Conservation (phyloP, 495 filamentous ascomycete species). For the Annulohypoxylon maeteangense region DNA sequence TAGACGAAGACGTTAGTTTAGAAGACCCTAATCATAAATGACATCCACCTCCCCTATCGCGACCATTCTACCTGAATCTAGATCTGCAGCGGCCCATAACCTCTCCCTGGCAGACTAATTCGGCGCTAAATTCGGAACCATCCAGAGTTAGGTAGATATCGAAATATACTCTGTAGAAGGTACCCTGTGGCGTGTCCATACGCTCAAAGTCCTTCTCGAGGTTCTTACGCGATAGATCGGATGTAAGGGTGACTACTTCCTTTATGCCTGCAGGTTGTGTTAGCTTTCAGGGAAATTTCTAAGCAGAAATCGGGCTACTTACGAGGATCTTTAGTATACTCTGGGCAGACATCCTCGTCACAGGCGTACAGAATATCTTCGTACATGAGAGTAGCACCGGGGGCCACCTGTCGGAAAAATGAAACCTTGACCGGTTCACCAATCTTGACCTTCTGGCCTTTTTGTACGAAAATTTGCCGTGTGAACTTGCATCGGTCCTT, state of each 20-base stretch:
- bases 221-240: conserved; percentile 96
- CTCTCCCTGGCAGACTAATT: conserved; percentile 97
- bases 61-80: conserved; percentile 69
- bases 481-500: conserved; percentile 99
- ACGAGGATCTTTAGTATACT: conserved; percentile 99
- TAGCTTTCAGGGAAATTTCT: conserved; percentile 30
- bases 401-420: conserved; percentile 98
- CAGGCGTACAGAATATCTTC: conserved; percentile 98
- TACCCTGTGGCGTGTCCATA: conserved; percentile 98
- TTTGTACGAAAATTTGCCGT: conserved; percentile 97
- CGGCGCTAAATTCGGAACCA: conserved; percentile 96
- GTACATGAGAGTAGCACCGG: conserved; percentile 98
- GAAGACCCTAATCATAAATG: conserved; percentile 21
- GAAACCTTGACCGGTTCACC: conserved; percentile 98
- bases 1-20: conserved; percentile 26
- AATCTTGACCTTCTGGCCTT: conserved; percentile 98
- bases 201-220: conserved; percentile 98
- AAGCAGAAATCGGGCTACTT: conserved; percentile 59
- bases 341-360: conserved; percentile 96
- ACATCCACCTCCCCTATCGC: conserved; percentile 6
- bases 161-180: conserved; percentile 90
- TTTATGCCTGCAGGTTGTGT: conserved; percentile 81
- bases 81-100: conserved; percentile 97
- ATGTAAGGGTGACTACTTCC: conserved; percentile 97
- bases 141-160: conserved; percentile 93